These are phyloP conservation scores for Articulospora tetracladia DNA, from an alignment of 495 filamentous ascomycete genomes.

Conservation along the genomic window DNA sequence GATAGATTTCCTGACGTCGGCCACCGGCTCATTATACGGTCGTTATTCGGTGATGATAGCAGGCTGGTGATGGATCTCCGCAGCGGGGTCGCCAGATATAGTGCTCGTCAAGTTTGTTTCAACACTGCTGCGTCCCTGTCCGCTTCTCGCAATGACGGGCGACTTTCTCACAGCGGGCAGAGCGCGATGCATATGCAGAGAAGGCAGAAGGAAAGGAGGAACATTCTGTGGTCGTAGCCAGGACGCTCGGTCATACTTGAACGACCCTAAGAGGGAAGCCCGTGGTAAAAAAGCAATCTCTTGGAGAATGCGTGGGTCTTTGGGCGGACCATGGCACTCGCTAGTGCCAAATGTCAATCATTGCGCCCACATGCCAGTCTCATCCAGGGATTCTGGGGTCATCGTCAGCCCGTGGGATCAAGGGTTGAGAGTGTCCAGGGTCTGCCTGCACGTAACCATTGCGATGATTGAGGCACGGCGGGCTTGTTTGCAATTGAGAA, in stretches of 20 bases:
- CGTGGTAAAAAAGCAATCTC: conserved; percentile 4
- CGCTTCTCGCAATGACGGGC: background rate
- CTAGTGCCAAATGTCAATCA: background rate
- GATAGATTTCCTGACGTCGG: background rate
- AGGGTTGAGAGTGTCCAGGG: background rate
- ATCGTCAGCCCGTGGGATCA: background rate
- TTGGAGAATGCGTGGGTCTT: background rate
- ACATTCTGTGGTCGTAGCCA: background rate
- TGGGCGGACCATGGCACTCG: background rate
- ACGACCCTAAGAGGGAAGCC: background rate
- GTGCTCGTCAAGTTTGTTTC: conserved; percentile 5
- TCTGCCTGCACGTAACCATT: conserved; percentile 4
- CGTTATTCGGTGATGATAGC: background rate
- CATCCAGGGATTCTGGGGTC: background rate
- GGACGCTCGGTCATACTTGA: conserved; percentile 3
- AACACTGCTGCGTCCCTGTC: background rate
- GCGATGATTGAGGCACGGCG: background rate
- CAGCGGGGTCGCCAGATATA: conserved; percentile 15
- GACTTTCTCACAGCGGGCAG: background rate
- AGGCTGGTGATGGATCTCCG: background rate
- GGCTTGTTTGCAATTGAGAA: background rate
- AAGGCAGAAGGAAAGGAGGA: background rate
- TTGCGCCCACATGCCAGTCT: background rate
- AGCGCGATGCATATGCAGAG: background rate
- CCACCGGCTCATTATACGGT: background rate